Percentiles rank a stretch among this genome's conserved stretches.
Conservation (phyloP, 768 basidiomycete genomes). For the Phlegmacium glaucopus region DNA sequence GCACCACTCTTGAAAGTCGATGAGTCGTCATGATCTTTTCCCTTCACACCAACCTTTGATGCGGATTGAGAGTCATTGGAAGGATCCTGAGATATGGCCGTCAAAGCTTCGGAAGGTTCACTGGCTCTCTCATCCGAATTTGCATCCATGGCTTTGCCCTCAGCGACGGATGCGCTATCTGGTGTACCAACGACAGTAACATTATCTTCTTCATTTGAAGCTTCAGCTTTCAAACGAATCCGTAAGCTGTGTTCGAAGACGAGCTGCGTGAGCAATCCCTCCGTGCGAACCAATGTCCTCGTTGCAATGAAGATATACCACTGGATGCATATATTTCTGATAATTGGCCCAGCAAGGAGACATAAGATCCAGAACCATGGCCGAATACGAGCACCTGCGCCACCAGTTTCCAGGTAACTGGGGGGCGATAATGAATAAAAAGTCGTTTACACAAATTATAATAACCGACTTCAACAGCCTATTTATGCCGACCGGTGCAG, state of each 20-base stretch:
- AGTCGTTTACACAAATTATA: not conserved
- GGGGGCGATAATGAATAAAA: not conserved
- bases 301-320: conserved; percentile 51
- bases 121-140: conserved; percentile 35
- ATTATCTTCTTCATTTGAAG: too few relatives aligned
- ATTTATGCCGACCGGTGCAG: conserved; percentile 34
- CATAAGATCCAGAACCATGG: conserved; percentile 70
- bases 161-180: too few relatives aligned
- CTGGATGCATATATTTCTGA: conserved; percentile 45
- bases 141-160: too few relatives aligned
- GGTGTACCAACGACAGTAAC: too few relatives aligned
- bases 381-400: conserved; percentile 42
- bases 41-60: too few relatives aligned
- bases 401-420: conserved; percentile 59
- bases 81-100: not conserved
- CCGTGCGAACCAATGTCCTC: conserved; percentile 35
- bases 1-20: conserved; percentile 2
- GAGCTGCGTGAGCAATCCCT: too few relatives aligned
- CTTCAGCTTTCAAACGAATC: too few relatives aligned
- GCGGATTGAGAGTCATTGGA: not conserved
- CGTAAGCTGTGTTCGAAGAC: too few relatives aligned
- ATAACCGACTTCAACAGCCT: conserved; percentile 31
- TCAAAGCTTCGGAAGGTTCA: not conserved
- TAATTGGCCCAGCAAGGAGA: conserved; percentile 46
- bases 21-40: too few relatives aligned